Base-by-base conservation (phyloP, 495 filamentous ascomycete species). In the Rostrohypoxylon terebratum region DNA sequence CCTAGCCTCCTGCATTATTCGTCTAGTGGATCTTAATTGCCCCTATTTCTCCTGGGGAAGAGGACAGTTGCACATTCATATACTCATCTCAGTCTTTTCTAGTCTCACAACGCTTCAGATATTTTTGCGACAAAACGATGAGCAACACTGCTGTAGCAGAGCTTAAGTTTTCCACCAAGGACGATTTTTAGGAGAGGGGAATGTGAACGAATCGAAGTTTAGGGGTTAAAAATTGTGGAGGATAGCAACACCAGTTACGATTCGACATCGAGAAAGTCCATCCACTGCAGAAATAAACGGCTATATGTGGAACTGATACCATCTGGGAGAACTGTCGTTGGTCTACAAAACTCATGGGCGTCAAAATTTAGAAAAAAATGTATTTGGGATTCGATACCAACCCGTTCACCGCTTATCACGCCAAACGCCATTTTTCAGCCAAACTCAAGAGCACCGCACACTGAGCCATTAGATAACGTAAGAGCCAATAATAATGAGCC, bases 1-100 rank as follows among this genome's bases (percentile, higher is more conserved):
- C 69, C 59, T 73, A 61, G 60, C 70, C 60, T 65, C 48, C 70
- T 65, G 48, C 48, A 65, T 69, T 64, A 40, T 59, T 34, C 51
- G 20, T 33, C n/a, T 40, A 45, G 70, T 73, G 70, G 70, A 73
- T 69, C 65, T 65, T 31, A 48, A 51, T 59, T 65, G 47, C 59
- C 70, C 70, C 65, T 44, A 65, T 68, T 73, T 21, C 42, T 38
- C 47, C 59, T 21, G 51, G 44, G 42, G 42, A 21, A 53, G 14
- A 59, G 11, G 44, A 20, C 28, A 31, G 33, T 31, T 18, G 20
- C 16, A 58, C 42, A 63, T 50, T 59, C 33, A 31, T 34, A 10
- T 40, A 44, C 21, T 44, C 33, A 33, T 34, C 42, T 45, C 44
- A 16, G 18, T 36, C 34, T 21, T 33, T 44, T 20, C n/a, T 20